Conservation (phyloP, 371 early-diverging fungal species). For the Mortierella sp. region DNA sequence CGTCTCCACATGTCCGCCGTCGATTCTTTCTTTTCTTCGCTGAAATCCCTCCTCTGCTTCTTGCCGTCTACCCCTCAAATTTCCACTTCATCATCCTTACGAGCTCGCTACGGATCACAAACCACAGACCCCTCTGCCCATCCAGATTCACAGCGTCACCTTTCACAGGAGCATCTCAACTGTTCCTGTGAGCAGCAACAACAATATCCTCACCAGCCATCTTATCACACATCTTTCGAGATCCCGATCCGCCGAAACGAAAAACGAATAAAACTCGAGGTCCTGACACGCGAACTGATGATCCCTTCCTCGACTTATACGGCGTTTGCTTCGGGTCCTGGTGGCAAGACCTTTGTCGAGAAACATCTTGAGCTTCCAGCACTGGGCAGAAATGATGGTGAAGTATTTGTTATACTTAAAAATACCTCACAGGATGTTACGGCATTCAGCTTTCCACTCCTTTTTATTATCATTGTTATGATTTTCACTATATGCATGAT, state of each 20-base stretch:
- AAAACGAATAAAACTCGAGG: not conserved
- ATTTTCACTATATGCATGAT: not conserved
- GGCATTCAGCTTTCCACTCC: too few relatives aligned
- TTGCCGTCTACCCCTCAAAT: not conserved
- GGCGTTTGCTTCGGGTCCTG: slow-evolving; percentile 30
- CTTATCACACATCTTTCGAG: not conserved
- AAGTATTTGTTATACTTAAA: not conserved
- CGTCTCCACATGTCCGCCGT: not conserved
- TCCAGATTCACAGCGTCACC: not conserved
- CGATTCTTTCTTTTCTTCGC: slow-evolving; percentile 1
- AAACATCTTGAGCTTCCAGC: slow-evolving; percentile 23
- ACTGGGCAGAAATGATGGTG: slow-evolving; percentile 37
- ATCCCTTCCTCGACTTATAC: slow-evolving; percentile 9
- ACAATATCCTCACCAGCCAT: too few relatives aligned
- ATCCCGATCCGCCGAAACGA: not conserved
- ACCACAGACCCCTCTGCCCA: not conserved
- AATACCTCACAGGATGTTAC: too few relatives aligned
- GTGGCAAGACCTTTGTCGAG: slow-evolving; percentile 25
- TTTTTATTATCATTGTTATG: too few relatives aligned
- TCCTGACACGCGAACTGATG: not conserved
- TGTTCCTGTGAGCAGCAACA: too few relatives aligned
- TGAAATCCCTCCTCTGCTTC: not conserved
- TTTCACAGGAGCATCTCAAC: too few relatives aligned
- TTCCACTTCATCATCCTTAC: not conserved
- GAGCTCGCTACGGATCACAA: not conserved